phyloP scores from a whole-genome alignment of 2,329 filamentous ascomycete genomes.

The Fusarium subglutinans region DNA sequence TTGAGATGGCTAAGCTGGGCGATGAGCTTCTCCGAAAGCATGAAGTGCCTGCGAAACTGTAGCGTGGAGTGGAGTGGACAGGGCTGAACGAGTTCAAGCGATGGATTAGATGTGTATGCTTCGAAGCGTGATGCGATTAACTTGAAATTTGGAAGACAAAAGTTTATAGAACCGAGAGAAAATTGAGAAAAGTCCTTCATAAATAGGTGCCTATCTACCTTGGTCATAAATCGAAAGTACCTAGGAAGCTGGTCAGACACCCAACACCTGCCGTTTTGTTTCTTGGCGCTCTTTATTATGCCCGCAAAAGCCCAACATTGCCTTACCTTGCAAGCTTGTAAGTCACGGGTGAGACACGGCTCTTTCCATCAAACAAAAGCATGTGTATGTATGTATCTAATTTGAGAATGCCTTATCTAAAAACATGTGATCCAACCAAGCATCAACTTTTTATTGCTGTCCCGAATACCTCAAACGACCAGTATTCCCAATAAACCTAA shows the following conservation, averaged over 20 bases:
- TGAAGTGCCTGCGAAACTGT: slow-evolving; percentile 58
- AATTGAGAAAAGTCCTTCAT: not conserved
- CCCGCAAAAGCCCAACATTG: not conserved
- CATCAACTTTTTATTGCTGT: not conserved
- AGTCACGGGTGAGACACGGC: not conserved
- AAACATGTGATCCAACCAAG: not conserved
- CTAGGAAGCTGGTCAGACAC: not conserved
- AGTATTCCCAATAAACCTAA: not conserved
- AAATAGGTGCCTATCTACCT: too few relatives aligned
- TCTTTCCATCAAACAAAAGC: not conserved
- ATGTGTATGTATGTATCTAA: not conserved
- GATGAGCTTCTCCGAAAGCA: slow-evolving; percentile 63
- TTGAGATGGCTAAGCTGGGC: slow-evolving; percentile 66
- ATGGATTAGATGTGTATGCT: not conserved
- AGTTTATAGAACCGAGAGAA: not conserved
- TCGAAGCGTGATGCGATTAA: not conserved
- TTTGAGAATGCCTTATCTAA: not conserved
- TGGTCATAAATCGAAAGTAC: not conserved
- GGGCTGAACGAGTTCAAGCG: not conserved
- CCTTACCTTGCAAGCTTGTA: not conserved
- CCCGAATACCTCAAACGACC: not conserved
- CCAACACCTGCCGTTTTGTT: not conserved
- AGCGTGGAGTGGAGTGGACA: slow-evolving; percentile 5
- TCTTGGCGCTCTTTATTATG: not conserved
- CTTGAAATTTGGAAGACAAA: not conserved